Base-by-base conservation (phyloP, 352 stramenopile genomes). In the Pythium sp. region DNA sequence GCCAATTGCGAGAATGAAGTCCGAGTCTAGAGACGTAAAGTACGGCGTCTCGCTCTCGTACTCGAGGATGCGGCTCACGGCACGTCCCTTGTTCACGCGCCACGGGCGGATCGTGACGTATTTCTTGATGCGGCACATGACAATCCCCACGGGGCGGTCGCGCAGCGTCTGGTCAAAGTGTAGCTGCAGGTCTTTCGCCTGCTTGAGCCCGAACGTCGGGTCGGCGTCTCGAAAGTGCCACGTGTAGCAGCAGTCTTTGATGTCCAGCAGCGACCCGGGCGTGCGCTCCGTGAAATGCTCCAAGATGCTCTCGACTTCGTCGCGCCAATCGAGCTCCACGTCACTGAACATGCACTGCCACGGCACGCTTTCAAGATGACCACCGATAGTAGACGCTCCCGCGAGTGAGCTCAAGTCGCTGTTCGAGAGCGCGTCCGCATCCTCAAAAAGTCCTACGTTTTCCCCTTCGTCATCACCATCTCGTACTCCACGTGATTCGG, bases 131-230 rank as follows among this genome's bases (percentile, higher is more conserved):
- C 83, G 89, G 68, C 85, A 94, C 86, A 95, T 95, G 57, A 96
- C 85, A 15, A 96, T 85, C 11, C 84, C 80, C 12, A 95, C 89
- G 0, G 87, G 89, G 9, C 91, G 76, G 69, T 95, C 89, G 56
- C 86, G 82, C 26, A 96, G 80, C 86, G 94, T 96, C 63, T 96
- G 89, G 51, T 96, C 89, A 59, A 96, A 94, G 77, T 96, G 89
- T 28, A 95, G 73, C 67, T 96, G 89, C 82, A 96, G 72, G 49
- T 96, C 87, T 65, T 95, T 96, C 9, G 89, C 89, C 56, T 96
- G 89, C 63, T 91, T 94, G 15, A 95, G 67, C 1, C 89, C 89
- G 67, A 93, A 95, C 5, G 84, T 91, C 18, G 86, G 83, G 70
- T 96, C 89, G 2, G 87, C 86, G 64, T 96, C 89, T 57, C 86